Percentiles rank a stretch among this genome's conserved stretches.
Evolutionary conservation across 164 flowering plant species (phyloP).

Genomic region (Sextonia rubra): DNA sequence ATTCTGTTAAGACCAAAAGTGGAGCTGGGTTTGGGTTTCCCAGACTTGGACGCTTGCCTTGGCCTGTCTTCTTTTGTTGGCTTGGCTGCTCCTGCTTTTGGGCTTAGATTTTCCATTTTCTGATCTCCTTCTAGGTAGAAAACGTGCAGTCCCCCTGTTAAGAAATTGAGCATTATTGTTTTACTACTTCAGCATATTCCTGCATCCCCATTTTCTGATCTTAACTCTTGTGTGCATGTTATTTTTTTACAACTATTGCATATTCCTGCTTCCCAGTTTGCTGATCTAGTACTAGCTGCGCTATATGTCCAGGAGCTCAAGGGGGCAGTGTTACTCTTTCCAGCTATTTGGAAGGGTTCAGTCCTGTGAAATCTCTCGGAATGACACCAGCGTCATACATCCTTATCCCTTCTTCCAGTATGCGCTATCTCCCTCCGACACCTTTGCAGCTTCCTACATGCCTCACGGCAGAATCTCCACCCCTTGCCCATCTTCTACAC

Average conservation of each 20-base stretch:
- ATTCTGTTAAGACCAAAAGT: too few relatives aligned
- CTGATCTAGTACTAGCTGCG: neutral
- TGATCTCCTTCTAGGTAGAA: too few relatives aligned
- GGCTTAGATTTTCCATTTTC: too few relatives aligned
- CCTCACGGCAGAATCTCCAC: slow-evolving; percentile 94
- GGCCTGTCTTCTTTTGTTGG: too few relatives aligned
- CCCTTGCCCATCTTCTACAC: slow-evolving; percentile 95
- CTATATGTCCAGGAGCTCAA: slow-evolving; percentile 54
- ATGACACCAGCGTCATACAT: slow-evolving; percentile 67
- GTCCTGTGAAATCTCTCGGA: slow-evolving; percentile 86
- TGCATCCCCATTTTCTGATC: neutral
- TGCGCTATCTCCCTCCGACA: slow-evolving; percentile 76
- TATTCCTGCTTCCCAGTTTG: neutral
- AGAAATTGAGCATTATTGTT: too few relatives aligned
- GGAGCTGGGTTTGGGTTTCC: too few relatives aligned
- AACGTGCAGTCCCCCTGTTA: too few relatives aligned
- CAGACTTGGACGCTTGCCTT: too few relatives aligned
- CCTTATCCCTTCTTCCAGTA: slow-evolving; percentile 78
- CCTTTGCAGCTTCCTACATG: slow-evolving; percentile 94
- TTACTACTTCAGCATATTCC: too few relatives aligned
- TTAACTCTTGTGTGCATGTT: neutral
- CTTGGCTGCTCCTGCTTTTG: too few relatives aligned
- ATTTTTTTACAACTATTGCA: too few relatives aligned
- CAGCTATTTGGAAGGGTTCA: slow-evolving; percentile 72
- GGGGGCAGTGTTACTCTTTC: slow-evolving; percentile 26